Percentiles rank a stretch among this genome's conserved stretches.
These are phyloP conservation scores for Plasmodium sp. DNA, from an alignment of 169 alveolate genomes.

Conservation along the genomic window DNA sequence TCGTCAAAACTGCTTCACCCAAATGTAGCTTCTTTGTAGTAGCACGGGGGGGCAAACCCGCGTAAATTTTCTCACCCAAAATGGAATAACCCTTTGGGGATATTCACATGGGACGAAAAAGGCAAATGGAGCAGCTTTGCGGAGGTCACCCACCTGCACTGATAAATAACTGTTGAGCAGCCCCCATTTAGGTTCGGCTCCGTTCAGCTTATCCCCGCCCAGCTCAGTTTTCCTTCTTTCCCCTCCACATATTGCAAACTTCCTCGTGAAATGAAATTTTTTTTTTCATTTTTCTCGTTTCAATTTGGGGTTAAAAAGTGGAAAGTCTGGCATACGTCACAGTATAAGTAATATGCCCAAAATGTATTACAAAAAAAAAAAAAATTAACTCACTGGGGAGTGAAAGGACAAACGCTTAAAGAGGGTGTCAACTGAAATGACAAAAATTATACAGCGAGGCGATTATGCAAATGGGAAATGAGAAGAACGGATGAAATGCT, in stretches of 20 bases:
- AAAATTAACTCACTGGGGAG: not conserved
- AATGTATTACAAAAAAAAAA: not conserved
- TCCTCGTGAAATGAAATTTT: not conserved
- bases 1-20: not conserved
- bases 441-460: not conserved
- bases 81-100: not conserved
- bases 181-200: not conserved
- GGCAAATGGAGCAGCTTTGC: not conserved
- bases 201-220: not conserved
- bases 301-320: not conserved
- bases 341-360: not conserved
- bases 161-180: not conserved
- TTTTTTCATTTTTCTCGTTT: not conserved
- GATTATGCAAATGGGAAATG: not conserved
- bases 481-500: not conserved
- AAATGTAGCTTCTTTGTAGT: not conserved
- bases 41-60: not conserved
- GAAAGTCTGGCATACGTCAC: not conserved
- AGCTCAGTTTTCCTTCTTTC: not conserved
- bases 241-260: not conserved
- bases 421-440: not conserved
- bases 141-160: not conserved
- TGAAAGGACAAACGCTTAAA: not conserved
- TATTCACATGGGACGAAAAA: not conserved
- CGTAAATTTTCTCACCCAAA: not conserved